These are phyloP conservation scores for Backusella sp. DNA, from an alignment of 192 early-diverging fungal species.

Conservation along the genomic window DNA sequence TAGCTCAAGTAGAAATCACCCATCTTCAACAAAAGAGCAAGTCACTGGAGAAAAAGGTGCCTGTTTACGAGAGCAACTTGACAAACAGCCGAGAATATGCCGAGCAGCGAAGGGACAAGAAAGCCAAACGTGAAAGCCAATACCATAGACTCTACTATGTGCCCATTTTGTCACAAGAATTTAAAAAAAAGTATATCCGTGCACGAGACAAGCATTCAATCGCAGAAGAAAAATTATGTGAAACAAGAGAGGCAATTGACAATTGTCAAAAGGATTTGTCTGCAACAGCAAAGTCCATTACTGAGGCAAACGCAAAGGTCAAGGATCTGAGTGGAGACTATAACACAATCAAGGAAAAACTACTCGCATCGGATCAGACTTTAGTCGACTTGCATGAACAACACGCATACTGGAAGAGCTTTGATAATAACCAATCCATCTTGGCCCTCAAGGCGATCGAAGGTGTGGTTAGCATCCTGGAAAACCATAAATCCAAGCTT, in stretches of 20 bases:
- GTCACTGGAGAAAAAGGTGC: neutral
- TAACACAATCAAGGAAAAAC: neutral
- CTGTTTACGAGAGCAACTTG: slow-evolving; percentile 2
- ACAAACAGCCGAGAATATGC: slow-evolving; percentile 10
- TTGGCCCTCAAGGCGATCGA: neutral
- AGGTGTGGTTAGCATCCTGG: neutral
- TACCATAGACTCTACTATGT: slow-evolving; percentile 28
- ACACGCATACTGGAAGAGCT: slow-evolving; percentile 1
- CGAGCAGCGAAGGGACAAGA: slow-evolving; percentile 21
- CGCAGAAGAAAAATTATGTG: slow-evolving; percentile 21
- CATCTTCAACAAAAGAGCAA: neutral
- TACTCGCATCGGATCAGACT: neutral
- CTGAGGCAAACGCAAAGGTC: neutral
- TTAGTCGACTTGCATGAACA: slow-evolving; percentile 5
- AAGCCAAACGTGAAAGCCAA: slow-evolving; percentile 22
- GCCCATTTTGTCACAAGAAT: slow-evolving; percentile 14
- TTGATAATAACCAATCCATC: slow-evolving; percentile 14
- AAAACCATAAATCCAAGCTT: neutral
- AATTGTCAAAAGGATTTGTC: slow-evolving; percentile 6
- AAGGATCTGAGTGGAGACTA: neutral
- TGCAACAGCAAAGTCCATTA: neutral
- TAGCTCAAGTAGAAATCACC: neutral
- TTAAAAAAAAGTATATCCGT: slow-evolving; percentile 29
- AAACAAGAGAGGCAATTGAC: slow-evolving; percentile 6
- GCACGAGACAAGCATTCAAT: slow-evolving; percentile 23